phyloP scores from a whole-genome alignment of 306 rosid genomes.

The Lablab purpureus region DNA sequence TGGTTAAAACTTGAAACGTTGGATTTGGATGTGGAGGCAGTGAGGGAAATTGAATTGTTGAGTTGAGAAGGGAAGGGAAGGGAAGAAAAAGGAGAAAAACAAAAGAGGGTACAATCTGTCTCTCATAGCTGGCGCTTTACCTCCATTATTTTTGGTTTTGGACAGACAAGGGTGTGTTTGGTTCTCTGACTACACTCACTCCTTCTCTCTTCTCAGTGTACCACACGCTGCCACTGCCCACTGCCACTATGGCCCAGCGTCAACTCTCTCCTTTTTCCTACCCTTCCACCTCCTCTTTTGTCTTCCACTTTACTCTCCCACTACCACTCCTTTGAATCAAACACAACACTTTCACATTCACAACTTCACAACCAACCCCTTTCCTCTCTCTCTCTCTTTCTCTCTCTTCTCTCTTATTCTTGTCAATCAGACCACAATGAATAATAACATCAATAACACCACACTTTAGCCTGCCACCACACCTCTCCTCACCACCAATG shows the following conservation, averaged over 20 bases:
- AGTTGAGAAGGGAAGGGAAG: neutral
- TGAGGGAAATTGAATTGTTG: neutral
- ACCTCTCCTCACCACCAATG: constrained; percentile 48
- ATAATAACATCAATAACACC: neutral
- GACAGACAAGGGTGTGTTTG: constrained; percentile 27
- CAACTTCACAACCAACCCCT: constrained; percentile 2
- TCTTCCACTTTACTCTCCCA: constrained; percentile 38
- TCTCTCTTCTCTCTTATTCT: neutral
- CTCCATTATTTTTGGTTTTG: constrained; percentile 37
- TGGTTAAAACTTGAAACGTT: constrained; percentile 23
- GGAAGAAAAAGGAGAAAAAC: neutral
- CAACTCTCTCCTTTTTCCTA: constrained; percentile 64
- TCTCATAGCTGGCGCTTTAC: constrained; percentile 24
- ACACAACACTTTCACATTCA: neutral
- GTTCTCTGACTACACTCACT: constrained; percentile 11
- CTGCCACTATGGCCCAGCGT: constrained; percentile 77
- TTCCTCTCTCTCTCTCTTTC: neutral
- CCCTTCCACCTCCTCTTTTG: constrained; percentile 30
- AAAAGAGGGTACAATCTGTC: neutral
- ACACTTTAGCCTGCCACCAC: constrained; percentile 45
- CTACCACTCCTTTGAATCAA: constrained; percentile 30
- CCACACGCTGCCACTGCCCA: constrained; percentile 40
- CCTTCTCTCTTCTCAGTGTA: constrained; percentile 25
- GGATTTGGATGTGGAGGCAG: neutral
- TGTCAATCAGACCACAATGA: constrained; percentile 26